Evolutionary conservation across 2,329 filamentous ascomycete genomes (phyloP).

Genomic region (Davidsoniella neocaledoniae): DNA sequence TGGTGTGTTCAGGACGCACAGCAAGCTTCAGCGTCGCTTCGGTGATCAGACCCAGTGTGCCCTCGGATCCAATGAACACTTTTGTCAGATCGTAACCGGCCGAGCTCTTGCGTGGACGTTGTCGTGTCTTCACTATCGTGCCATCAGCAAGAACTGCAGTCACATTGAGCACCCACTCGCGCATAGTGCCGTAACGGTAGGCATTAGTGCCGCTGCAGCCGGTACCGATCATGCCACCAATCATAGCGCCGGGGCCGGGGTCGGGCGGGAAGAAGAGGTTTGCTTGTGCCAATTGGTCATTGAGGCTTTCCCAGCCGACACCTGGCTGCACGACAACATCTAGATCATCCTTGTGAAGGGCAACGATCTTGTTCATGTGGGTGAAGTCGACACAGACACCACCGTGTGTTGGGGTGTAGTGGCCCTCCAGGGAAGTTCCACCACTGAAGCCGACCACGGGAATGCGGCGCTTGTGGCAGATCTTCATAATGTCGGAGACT

Average conservation of each 20-base stretch:
- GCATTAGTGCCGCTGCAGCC: conserved; percentile 67
- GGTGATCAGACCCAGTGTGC: conserved; percentile 78
- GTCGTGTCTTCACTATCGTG: conserved; percentile 75
- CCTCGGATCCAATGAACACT: conserved; percentile 80
- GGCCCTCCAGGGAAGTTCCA: conserved; percentile 77
- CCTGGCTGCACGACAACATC: conserved; percentile 66
- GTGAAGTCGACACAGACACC: conserved; percentile 77
- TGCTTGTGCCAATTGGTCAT: conserved; percentile 55
- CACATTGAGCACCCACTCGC: conserved; percentile 76
- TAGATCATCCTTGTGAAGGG: conserved; percentile 59
- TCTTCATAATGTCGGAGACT: conserved; percentile 72
- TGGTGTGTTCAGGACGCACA: conserved; percentile 61
- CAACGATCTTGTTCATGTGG: conserved; percentile 67
- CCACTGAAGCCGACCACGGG: conserved; percentile 79
- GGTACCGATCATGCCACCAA: conserved; percentile 74
- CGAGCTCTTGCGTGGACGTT: conserved; percentile 74
- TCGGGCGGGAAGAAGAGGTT: conserved; percentile 86
- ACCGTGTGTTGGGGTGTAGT: conserved; percentile 67
- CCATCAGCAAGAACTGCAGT: conserved; percentile 85
- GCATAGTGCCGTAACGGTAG: conserved; percentile 87
- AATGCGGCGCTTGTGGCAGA: conserved; percentile 66
- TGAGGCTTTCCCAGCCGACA: conserved; percentile 73
- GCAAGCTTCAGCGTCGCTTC: conserved; percentile 82
- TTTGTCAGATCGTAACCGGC: conserved; percentile 85
- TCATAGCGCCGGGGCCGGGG: conserved; percentile 80